phyloP scores from a whole-genome alignment of 2,329 filamentous ascomycete species.

The Balansia obtecta region DNA sequence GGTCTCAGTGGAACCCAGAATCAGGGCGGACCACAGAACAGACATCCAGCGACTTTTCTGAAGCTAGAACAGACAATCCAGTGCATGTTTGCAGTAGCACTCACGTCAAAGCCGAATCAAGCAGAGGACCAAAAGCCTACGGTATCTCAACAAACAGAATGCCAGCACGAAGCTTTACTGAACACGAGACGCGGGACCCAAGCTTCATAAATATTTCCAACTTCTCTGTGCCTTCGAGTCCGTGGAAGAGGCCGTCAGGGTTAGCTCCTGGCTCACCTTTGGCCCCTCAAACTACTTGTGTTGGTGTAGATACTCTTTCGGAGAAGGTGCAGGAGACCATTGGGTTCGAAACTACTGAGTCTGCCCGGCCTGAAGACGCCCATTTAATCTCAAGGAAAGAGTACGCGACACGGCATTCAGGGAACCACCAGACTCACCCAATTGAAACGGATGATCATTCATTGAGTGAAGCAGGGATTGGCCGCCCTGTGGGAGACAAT shows the following conservation, averaged over 20 bases:
- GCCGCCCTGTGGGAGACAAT: neutral
- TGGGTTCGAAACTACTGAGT: neutral
- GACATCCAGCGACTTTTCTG: too few relatives aligned
- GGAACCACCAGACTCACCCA: neutral
- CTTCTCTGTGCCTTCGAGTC: conserved; percentile 13
- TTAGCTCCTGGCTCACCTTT: conserved; percentile 3
- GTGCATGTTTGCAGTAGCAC: neutral
- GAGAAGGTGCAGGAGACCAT: neutral
- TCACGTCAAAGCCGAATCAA: neutral
- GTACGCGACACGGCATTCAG: neutral
- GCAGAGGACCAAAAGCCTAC: neutral
- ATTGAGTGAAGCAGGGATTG: neutral
- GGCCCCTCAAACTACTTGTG: neutral
- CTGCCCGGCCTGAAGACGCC: neutral
- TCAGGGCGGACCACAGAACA: too few relatives aligned
- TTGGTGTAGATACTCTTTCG: too few relatives aligned
- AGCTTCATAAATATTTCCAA: conserved; percentile 14
- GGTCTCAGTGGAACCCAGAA: too few relatives aligned
- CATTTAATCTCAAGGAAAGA: neutral
- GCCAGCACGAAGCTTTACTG: neutral
- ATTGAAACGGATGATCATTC: neutral
- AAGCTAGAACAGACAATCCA: too few relatives aligned
- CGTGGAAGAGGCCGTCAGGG: conserved; percentile 13
- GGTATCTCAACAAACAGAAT: neutral
- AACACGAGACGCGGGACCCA: conserved; percentile 7